Evolutionary conservation across 495 filamentous ascomycete species (phyloP).

Genomic region (Saxispiralis lemnorum): DNA sequence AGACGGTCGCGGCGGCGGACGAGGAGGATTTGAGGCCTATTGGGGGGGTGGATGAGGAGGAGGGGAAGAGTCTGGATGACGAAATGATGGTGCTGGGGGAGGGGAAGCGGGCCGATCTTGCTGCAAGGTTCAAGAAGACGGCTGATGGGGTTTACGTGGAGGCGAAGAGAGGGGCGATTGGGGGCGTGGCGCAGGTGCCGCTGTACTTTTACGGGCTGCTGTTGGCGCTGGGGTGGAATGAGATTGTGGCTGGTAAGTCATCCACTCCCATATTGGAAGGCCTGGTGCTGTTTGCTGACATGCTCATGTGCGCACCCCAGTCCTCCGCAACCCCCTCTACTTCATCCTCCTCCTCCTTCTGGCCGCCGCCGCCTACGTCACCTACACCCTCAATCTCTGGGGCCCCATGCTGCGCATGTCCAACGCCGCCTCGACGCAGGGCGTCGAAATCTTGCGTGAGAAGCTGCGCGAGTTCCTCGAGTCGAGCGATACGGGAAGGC

Average conservation of each 20-base stretch:
- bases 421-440: conserved; percentile 74
- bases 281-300: conserved; percentile 3
- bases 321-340: conserved; percentile 80
- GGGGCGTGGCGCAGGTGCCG: conserved; percentile 84
- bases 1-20: conserved; percentile 56
- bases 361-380: conserved; percentile 62
- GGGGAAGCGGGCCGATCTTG: conserved; percentile 69
- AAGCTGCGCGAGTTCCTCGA: conserved; percentile 73
- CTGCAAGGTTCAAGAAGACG: conserved; percentile 90
- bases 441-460: conserved; percentile 73
- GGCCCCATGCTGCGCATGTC: conserved; percentile 89
- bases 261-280: neutral
- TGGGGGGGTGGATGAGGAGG: conserved; percentile 79
- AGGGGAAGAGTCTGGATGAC: conserved; percentile 81
- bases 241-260: conserved; percentile 69
- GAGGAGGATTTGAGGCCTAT: conserved; percentile 79
- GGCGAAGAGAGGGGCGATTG: conserved; percentile 89
- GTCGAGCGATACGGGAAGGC: conserved; percentile 57
- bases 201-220: conserved; percentile 84
- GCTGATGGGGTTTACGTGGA: conserved; percentile 95
- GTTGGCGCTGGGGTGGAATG: conserved; percentile 89
- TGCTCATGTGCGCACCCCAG: conserved; percentile 29
- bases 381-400: conserved; percentile 84
- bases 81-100: conserved; percentile 89
- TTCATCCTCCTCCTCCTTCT: conserved; percentile 72